Conservation (phyloP, 371 early-diverging fungal species). For the Mucor racemosus region DNA sequence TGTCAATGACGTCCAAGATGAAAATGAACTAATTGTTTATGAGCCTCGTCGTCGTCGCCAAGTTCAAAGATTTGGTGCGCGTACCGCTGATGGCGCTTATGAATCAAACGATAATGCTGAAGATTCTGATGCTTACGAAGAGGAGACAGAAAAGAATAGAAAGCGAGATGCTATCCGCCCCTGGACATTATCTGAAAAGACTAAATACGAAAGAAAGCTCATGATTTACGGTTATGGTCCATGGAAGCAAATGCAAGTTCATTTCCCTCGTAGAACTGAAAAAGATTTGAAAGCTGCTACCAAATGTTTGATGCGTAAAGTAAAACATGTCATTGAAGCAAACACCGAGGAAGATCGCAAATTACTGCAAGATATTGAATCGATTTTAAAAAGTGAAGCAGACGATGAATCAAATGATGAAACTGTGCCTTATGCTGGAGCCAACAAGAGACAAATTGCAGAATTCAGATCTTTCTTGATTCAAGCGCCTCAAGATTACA, state of each 20-base stretch:
- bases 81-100: conserved; percentile 31
- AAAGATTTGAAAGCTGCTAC: conserved; percentile 64
- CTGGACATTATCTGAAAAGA: conserved; percentile 83
- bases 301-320: conserved; percentile 45
- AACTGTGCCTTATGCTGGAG: conserved; percentile 65
- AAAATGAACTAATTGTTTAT: conserved; percentile 66
- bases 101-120: conserved; percentile 39
- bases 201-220: conserved; percentile 78
- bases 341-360: conserved; percentile 54
- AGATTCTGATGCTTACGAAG: conserved; percentile 51
- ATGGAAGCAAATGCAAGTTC: conserved; percentile 72
- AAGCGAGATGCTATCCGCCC: conserved; percentile 48
- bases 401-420: conserved; percentile 38
- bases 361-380: conserved; percentile 47
- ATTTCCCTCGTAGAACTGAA: conserved; percentile 63
- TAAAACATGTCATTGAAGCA: conserved; percentile 37
- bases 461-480: conserved; percentile 72
- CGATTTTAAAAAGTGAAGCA: conserved; percentile 40
- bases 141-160: conserved; percentile 32
- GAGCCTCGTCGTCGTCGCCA: conserved; percentile 70
- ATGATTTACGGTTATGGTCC: conserved; percentile 84
- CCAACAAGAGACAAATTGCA: conserved; percentile 62
- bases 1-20: conserved; percentile 54
- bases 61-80: conserved; percentile 53
- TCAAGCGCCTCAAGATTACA: conserved; percentile 74